Evolutionary conservation across 2,329 filamentous ascomycete genomes (phyloP).

Genomic region (Monosporascus sp.): DNA sequence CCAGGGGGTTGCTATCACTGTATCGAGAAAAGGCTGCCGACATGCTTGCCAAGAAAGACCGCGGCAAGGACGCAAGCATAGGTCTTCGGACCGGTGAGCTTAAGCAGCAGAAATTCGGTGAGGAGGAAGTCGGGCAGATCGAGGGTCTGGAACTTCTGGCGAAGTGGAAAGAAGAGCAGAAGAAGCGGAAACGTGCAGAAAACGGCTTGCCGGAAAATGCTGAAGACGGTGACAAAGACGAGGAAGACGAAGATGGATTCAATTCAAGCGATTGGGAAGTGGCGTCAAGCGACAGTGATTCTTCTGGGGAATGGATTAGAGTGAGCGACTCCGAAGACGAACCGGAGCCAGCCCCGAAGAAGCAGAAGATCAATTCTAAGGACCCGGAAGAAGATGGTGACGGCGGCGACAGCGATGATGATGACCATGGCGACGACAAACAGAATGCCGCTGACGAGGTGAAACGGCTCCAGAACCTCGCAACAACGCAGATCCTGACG

Average conservation of each 20-base stretch:
- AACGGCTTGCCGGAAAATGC: conserved; percentile 60
- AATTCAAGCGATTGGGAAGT: conserved; percentile 58
- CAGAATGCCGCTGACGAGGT: conserved; percentile 36
- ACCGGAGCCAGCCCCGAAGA: conserved; percentile 63
- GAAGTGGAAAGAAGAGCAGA: conserved; percentile 90
- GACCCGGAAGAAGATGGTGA: conserved; percentile 25
- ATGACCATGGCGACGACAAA: conserved; percentile 31
- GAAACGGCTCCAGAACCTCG: conserved; percentile 63
- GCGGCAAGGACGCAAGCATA: conserved; percentile 87
- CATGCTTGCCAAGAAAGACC: conserved; percentile 81
- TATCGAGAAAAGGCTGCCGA: conserved; percentile 90
- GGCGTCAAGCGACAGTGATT: conserved; percentile 54
- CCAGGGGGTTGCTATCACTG: conserved; percentile 81
- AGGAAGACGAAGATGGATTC: conserved; percentile 52
- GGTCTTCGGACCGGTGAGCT: conserved; percentile 70
- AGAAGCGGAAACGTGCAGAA: conserved; percentile 64
- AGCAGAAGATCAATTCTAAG: conserved; percentile 45
- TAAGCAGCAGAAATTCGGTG: conserved; percentile 74
- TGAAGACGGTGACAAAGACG: conserved; percentile 55
- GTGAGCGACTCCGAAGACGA: conserved; percentile 82
- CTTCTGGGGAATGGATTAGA: conserved; percentile 89
- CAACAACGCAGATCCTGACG: conserved; percentile 90
- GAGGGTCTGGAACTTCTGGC: conserved; percentile 89
- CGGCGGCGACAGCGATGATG: conserved; percentile 12
- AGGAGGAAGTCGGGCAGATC: conserved; percentile 74